phyloP scores from a whole-genome alignment of 345 rosid species.

The Syzygium jambos region DNA sequence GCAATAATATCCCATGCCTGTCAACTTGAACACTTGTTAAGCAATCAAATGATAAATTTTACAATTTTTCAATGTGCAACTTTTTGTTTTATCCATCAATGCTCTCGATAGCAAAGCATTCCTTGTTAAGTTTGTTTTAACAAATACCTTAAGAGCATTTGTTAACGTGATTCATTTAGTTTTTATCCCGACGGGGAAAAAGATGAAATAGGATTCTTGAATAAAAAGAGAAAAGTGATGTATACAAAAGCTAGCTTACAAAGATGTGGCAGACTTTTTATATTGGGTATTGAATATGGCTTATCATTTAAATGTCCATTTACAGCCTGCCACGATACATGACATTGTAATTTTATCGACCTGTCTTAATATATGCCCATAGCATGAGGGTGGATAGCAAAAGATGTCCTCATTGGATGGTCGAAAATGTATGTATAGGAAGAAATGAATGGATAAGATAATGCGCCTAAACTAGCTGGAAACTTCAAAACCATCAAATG shows the following conservation, averaged over 20 bases:
- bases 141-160: fast-evolving
- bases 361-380: not conserved
- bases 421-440: not conserved
- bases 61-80: not conserved
- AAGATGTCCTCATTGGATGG: not conserved
- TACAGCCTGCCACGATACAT: not conserved
- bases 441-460: not conserved
- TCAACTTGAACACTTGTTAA: not conserved
- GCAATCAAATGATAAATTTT: not conserved
- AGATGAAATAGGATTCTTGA: not conserved
- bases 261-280: not conserved
- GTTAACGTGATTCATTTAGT: not conserved
- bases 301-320: not conserved
- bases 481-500: not conserved
- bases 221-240: not conserved
- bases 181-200: not conserved
- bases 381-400: not conserved
- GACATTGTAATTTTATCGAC: not conserved
- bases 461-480: not conserved
- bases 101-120: not conserved
- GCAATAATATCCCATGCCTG: not conserved
- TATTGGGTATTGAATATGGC: not conserved
- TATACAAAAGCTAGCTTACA: not conserved
- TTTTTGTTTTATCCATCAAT: not conserved
- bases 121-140: not conserved